Evolutionary conservation across 2,329 filamentous ascomycete genomes (phyloP).

Genomic region (Pseudocercospora crystallina): DNA sequence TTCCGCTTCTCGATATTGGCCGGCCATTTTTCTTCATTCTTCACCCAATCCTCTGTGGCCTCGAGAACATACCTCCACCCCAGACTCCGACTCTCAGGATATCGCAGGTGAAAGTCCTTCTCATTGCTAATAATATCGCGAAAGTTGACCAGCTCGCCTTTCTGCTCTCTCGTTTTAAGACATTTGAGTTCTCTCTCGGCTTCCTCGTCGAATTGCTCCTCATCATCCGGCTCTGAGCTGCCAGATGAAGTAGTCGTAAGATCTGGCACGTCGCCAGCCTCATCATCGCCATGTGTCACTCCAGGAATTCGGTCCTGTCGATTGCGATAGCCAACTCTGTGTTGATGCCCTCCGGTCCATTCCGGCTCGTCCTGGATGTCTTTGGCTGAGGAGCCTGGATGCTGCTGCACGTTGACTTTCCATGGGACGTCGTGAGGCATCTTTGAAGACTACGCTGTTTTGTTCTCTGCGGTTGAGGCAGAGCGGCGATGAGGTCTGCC

Average conservation of each 20-base stretch:
- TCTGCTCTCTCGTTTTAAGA: slow-evolving; percentile 28
- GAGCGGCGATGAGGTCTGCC: too few relatives aligned
- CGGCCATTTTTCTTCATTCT: slow-evolving; percentile 50
- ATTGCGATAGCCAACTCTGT: slow-evolving; percentile 11
- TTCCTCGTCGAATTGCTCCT: slow-evolving; percentile 28
- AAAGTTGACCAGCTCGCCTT: slow-evolving; percentile 41
- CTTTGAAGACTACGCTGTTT: not conserved
- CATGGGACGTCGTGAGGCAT: slow-evolving; percentile 35
- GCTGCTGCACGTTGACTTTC: slow-evolving; percentile 18
- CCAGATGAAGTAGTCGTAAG: slow-evolving; percentile 1
- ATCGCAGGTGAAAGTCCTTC: slow-evolving; percentile 43
- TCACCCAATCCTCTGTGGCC: slow-evolving; percentile 51
- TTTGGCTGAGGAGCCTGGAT: slow-evolving; percentile 8
- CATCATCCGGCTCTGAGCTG: slow-evolving; percentile 3
- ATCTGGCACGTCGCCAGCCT: slow-evolving; percentile 1
- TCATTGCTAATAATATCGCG: slow-evolving; percentile 37
- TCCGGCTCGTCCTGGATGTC: slow-evolving; percentile 10
- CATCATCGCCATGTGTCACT: slow-evolving; percentile 7
- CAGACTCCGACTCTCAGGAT: slow-evolving; percentile 46
- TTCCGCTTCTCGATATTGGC: slow-evolving; percentile 45
- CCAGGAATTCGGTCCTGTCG: slow-evolving; percentile 7
- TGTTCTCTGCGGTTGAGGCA: too few relatives aligned
- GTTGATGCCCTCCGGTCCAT: slow-evolving; percentile 9
- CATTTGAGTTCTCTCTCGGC: slow-evolving; percentile 30
- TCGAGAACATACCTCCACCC: slow-evolving; percentile 54